Conservation (phyloP, 148 eudicot genomes). For the Salicornia ramosissima region DNA sequence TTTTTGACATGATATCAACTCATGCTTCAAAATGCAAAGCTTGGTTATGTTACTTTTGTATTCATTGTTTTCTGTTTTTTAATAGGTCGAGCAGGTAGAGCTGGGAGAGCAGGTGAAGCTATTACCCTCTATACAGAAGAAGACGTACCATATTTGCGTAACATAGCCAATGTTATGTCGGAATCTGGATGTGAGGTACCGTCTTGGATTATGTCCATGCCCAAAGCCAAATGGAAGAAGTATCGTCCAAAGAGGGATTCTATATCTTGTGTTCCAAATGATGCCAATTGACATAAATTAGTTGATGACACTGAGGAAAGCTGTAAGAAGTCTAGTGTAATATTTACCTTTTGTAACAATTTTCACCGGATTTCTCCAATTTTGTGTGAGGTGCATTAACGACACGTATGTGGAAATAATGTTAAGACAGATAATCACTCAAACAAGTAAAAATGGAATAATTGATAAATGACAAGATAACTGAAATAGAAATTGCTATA, state of each 20-base stretch:
- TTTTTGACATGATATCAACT: not conserved
- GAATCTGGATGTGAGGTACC: conserved; percentile 94
- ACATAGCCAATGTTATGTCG: conserved; percentile 74
- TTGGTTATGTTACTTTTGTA: not conserved
- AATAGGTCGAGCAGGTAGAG: conserved; percentile 92
- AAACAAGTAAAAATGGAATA: too few species aligned
- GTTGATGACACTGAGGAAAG: not conserved
- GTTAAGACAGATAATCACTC: too few species aligned
- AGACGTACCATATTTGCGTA: conserved; percentile 65
- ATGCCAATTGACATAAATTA: not conserved
- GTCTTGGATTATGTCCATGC: conserved; percentile 67
- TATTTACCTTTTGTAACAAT: not conserved
- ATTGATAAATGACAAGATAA: too few species aligned
- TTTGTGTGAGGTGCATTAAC: not conserved
- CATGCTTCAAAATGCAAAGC: not conserved
- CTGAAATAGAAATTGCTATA: too few species aligned
- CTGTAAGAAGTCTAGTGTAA: not conserved
- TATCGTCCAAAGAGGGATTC: conserved; percentile 69
- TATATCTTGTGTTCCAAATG: conserved; percentile 44
- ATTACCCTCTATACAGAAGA: conserved; percentile 82
- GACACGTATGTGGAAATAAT: too few species aligned
- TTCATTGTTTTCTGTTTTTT: not conserved
- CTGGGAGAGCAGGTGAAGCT: conserved; percentile 93
- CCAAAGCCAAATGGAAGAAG: conserved; percentile 79
- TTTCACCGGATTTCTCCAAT: not conserved